Base-by-base conservation (phyloP, 2,329 filamentous ascomycete species). In the Cytospora leucostoma region DNA sequence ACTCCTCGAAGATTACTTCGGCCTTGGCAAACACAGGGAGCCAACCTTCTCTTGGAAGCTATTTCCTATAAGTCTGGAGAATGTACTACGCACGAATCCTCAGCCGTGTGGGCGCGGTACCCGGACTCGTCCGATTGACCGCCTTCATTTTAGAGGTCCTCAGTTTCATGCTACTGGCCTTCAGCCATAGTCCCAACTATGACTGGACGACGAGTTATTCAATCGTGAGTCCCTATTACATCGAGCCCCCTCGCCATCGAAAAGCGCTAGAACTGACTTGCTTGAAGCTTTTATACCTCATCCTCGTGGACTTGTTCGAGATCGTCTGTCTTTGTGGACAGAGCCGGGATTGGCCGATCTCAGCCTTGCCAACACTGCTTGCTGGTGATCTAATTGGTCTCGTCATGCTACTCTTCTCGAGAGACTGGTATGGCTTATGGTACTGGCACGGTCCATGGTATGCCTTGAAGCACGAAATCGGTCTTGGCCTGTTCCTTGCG, bases 371-470 rank as follows among this genome's bases (percentile, higher is more conserved):
- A 8, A 35, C 56, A 10, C 37, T 65, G 7, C 54, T 65, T 11
- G 61, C 56, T 0, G 61, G 61, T n/a, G 64, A 65, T 33, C 15
- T 38, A 7, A 49, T 63, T 27, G 64, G 64, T 13, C 44, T 54
- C 4, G 27, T 63, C 19, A 59, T 57, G 40, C 27, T 65, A n/a
- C 53, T 63, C 19, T 65, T 61, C 37, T 65, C 64, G 27, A 60
- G 64, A 27, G 64, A 65, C 19, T 65, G 64, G 64, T 63, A 65
- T 19, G 64, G 64, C 6, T 17, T 63, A 21, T 65, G 64, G 64
- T 63, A 65, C 11, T 65, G 64, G 64, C 61, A 63, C 11, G 64
- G 64, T 4, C 64, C 64, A 19, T 65, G 61, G 56, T 65, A 65
- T 54, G 34, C 61, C 13, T 51, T 65, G 57, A 62, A 62, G 21